phyloP scores from a whole-genome alignment of 106 monocot species.

The Triglochin maritima region DNA sequence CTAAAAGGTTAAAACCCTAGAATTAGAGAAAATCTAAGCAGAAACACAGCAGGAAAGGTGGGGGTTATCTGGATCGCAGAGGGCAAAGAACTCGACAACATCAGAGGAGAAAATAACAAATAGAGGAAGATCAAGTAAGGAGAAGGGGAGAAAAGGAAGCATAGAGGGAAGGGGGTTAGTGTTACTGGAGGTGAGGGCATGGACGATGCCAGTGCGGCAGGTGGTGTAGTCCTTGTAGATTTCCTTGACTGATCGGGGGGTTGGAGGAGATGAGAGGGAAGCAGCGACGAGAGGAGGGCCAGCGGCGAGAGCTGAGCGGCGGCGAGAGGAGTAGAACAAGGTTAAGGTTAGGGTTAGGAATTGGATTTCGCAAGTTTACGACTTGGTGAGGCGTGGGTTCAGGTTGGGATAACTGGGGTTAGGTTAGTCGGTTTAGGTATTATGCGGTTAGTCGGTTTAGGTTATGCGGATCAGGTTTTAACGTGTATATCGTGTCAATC shows the following conservation, averaged over 20 bases:
- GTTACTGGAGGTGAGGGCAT: background rate
- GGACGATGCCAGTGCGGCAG: background rate
- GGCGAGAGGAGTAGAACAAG: no score
- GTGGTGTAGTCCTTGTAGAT: constrained; percentile 1
- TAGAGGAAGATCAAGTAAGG: background rate
- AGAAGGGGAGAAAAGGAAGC: background rate
- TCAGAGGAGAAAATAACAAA: constrained; percentile 25
- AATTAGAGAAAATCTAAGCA: background rate
- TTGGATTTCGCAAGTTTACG: no score
- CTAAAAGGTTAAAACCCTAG: background rate
- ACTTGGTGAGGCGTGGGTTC: no score
- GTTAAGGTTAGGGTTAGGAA: no score
- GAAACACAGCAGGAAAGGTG: background rate
- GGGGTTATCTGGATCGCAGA: constrained; percentile 69
- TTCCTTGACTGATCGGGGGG: constrained; percentile 22
- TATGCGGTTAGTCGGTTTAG: no score
- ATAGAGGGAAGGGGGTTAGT: no score
- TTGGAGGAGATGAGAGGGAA: constrained; percentile 21
- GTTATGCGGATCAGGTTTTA: no score
- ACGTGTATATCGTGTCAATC: no score
- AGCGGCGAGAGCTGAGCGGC: no score
- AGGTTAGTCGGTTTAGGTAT: no score
- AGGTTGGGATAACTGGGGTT: no score
- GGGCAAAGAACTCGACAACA: constrained; percentile 73
- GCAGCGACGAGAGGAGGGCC: no score